Conservation (phyloP, 2,329 filamentous ascomycete genomes). For the Orbilia brochopaga region DNA sequence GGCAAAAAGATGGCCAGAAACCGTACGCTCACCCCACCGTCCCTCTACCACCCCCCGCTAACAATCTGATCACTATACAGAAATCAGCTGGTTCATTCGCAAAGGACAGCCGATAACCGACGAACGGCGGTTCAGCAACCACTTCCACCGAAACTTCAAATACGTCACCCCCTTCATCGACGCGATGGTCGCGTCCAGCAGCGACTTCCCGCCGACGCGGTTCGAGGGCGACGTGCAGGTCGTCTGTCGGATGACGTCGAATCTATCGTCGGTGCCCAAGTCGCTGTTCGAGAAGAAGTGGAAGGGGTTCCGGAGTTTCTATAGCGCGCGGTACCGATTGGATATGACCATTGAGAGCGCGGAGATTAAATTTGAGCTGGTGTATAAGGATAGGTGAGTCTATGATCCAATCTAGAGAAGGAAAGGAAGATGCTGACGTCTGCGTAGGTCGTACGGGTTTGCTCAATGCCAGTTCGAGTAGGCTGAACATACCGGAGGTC, state of each 20-base stretch:
- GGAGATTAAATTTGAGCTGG: constrained; percentile 49
- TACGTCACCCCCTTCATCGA: constrained; percentile 44
- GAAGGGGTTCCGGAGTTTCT: constrained; percentile 46
- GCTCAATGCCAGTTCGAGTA: constrained; percentile 47
- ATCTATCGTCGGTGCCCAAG: constrained; percentile 39
- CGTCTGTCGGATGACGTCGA: constrained; percentile 45
- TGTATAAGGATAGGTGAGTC: constrained; percentile 44
- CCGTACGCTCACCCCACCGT: constrained; percentile 16
- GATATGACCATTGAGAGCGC: constrained; percentile 50
- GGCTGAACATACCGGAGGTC: too few relatives aligned
- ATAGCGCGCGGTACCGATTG: constrained; percentile 43
- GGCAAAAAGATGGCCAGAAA: constrained; percentile 48
- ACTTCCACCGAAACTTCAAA: constrained; percentile 49
- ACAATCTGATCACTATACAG: constrained; percentile 1
- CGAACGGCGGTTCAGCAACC: constrained; percentile 48
- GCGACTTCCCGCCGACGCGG: constrained; percentile 38
- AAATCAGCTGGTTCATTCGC: constrained; percentile 50
- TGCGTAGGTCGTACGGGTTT: constrained; percentile 37
- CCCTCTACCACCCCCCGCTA: neutral
- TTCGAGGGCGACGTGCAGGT: constrained; percentile 49
- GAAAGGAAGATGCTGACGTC: neutral
- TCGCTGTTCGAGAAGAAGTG: constrained; percentile 45
- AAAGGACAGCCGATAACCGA: constrained; percentile 49
- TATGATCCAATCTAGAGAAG: neutral
- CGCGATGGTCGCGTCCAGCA: constrained; percentile 50